phyloP scores from a whole-genome alignment of 106 monocot genomes.

The Apostasia shenzhenica region DNA sequence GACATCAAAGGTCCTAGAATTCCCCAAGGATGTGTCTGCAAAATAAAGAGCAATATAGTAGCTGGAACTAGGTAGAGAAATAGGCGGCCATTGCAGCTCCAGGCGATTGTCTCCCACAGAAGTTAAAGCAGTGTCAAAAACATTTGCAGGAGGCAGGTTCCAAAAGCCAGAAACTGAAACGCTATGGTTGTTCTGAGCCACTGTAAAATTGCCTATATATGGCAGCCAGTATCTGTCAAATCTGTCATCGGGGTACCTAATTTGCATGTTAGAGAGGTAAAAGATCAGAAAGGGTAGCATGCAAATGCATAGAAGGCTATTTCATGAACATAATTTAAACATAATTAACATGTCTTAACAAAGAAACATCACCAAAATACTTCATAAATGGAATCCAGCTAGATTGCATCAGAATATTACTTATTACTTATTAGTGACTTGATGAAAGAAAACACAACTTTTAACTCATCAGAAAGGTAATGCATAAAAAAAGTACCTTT shows the following conservation, averaged over 20 bases:
- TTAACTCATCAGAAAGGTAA: no score
- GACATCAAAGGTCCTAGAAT: slow-evolving; percentile 43
- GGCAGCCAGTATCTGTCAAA: slow-evolving; percentile 85
- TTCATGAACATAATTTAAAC: not conserved
- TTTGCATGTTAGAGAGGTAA: not conserved
- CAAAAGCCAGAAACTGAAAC: slow-evolving; percentile 58
- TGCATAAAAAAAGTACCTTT: no score
- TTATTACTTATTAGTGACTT: no score
- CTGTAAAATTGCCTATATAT: slow-evolving; percentile 18
- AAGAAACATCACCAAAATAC: no score
- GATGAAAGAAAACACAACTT: no score
- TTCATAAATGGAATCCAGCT: no score
- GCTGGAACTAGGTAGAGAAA: slow-evolving; percentile 50
- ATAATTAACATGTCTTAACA: no score
- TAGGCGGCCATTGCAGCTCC: slow-evolving; percentile 73
- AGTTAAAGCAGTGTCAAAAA: slow-evolving; percentile 55
- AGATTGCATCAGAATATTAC: no score
- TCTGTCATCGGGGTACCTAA: slow-evolving; percentile 85
- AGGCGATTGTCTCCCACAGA: slow-evolving; percentile 27
- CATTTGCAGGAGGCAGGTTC: slow-evolving; percentile 76
- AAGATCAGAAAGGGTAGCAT: not conserved
- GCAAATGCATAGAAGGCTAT: not conserved
- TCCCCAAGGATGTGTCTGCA: slow-evolving; percentile 37
- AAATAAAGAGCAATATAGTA: slow-evolving; percentile 95
- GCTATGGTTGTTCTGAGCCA: slow-evolving; percentile 23